Evolutionary conservation across 306 rosid species (phyloP), one percentile per base, ranked within the genome.

Genomic region (Gastrolobium villosum): DNA sequence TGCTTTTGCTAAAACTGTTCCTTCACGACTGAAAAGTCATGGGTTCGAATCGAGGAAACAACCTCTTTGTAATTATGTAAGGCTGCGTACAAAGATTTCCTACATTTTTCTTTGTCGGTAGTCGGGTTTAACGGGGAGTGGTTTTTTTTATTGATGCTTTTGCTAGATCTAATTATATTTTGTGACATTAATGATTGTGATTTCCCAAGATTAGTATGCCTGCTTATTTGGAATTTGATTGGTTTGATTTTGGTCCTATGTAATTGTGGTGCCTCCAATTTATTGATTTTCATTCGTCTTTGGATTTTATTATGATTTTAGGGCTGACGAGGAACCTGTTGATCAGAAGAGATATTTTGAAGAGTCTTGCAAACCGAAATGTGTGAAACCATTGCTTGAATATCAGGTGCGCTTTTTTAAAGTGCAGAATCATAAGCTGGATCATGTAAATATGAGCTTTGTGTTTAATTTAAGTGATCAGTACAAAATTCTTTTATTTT

Each of bases 261-360:
- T 13, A 13, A 34, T 14, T 52, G 50, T 15, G 4, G 52, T n/a
- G 30, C 57, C 45, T 71, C 64, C 6, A 62, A 44, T 39, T 10
- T 48, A 49, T 75, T 48, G 14, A 11, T 35, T 69, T 6, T 60
- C 32, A 34, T 65, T 77, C 10, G 57, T 20, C 6, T 50, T 70
- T 70, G 62, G 44, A 3, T 70, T 32, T 66, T 75, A 5, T 75
- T 36, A n/a, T 83, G 75, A 64, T 68, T 68, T 60, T 72, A 95
- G 99, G 99, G 97, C 99, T 72, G 99, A 95, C 9, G 99, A 95
- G 74, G 99, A 95, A 81, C 97, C 89, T 77, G 97, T 88, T 86
- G 96, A 91, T 86, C 99, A 86, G 78, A 95, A 95, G 88, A 88
- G 78, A 84, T 85, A 89, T 79, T 83, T 84, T 50, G 97, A 95